Evolutionary conservation across 768 basidiomycete species (phyloP), one percentile per base, ranked within the genome.

Genomic region (Lentinula guzmanii): DNA sequence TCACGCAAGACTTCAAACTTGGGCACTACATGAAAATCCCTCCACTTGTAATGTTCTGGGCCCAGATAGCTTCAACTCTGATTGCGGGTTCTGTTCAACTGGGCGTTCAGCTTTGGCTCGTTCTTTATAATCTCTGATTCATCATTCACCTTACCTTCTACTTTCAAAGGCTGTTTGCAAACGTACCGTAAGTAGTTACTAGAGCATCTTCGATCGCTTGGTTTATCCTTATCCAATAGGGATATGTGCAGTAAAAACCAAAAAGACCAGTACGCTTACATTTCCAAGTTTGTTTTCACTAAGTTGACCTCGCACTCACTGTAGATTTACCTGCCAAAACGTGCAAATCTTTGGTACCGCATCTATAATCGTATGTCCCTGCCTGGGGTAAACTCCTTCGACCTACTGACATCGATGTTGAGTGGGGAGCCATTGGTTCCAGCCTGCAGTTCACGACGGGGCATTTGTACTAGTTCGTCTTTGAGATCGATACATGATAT

Each of bases 61-160:
- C 74, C 24, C 79, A 88, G 72, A 74, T 91, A 39, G 67, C 83
- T 45, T 87, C 83, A 21, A 77, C 81, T 4, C 63, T 79, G 4
- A 68, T 90, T 28, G 83, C 86, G 1, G 86, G 84, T 43, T 87
- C 86, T 0, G 82, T 85, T 8, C 87, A 88, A 62, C 76, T 89
- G 5, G 85, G 79, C 13, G 85, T 89, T 15, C 87, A 89, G 66
- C 71, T 75, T 1, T 82, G 81, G 82, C 62, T 16, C 9, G 61
- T 39, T 52, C 13, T 35, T 9, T 42, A 18, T 15, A 5, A 75
- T 41, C 18, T 45, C 7, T 24, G 5, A 18, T 4, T 3, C n/a
- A 37, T 18, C 8, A 15, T 11, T 16, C 34, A 31, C 18, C 39
- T 42, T 2, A 28, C 10, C n/a, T 9, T 7, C 21, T 5, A 15